Conservation (phyloP, 805 yeast species). For the Yueomyces sinensis region DNA sequence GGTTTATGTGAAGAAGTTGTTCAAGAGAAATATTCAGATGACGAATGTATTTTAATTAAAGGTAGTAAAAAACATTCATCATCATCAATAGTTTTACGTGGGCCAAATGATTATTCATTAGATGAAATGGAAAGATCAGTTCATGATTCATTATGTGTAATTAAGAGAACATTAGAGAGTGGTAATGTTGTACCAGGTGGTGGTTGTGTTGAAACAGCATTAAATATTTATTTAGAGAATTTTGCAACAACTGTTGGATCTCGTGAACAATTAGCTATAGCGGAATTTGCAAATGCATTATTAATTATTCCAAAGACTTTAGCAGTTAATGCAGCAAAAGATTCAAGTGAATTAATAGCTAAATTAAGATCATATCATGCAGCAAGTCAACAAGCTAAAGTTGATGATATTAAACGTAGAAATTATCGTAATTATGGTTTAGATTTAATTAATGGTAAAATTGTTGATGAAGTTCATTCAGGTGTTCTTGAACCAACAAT, state of each 20-base stretch:
- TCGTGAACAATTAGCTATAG: conserved; percentile 94
- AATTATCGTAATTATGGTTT: conserved; percentile 85
- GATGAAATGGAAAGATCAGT: conserved; percentile 98
- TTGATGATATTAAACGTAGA: conserved; percentile 73
- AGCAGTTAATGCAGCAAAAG: conserved; percentile 96
- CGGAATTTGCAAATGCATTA: conserved; percentile 88
- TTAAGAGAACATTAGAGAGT: conserved; percentile 88
- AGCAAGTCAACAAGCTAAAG: conserved; percentile 76
- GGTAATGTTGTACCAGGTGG: conserved; percentile 98
- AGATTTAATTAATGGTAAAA: conserved; percentile 82
- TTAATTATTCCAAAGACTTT: conserved; percentile 90
- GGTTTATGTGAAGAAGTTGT: conserved; percentile 86
- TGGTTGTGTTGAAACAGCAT: conserved; percentile 96
- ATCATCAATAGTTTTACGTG: conserved; percentile 83
- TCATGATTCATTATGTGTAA: conserved; percentile 88
- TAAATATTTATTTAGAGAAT: conserved; percentile 87
- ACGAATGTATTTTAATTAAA: conserved; percentile 86
- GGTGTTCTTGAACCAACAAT: conserved; percentile 96
- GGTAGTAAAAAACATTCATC: conserved; percentile 89
- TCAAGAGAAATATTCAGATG: conserved; percentile 87
- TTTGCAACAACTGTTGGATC: conserved; percentile 97
- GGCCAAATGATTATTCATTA: conserved; percentile 86
- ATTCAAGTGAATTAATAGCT: conserved; percentile 87
- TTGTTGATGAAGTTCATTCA: conserved; percentile 66
- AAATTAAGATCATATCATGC: conserved; percentile 94